Percentiles rank a stretch among this genome's conserved stretches.
These are phyloP conservation scores for Silybum marianum DNA, from an alignment of 129 eudicot genomes.

Conservation along the genomic window DNA sequence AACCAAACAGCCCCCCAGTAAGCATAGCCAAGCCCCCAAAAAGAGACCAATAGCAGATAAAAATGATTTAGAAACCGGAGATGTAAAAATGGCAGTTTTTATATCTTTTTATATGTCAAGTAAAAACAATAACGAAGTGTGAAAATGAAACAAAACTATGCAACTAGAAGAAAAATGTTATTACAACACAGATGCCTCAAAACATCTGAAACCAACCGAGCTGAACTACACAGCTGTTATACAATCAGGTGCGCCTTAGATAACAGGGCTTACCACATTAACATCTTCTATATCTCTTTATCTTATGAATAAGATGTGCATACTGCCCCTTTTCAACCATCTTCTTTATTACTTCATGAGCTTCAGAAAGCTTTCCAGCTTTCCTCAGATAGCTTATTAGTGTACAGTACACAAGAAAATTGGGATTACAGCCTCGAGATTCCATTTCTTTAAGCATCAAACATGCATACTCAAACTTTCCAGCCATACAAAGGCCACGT, in stretches of 20 bases:
- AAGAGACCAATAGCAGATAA: background rate
- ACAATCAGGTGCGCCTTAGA: conserved; percentile 13
- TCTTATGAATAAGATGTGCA: conserved; percentile 53
- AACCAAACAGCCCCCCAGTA: background rate
- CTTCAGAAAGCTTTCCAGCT: conserved; percentile 73
- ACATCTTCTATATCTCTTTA: conserved; percentile 58
- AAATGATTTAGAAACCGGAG: background rate
- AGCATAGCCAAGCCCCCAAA: background rate
- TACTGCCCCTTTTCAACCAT: conserved; percentile 80
- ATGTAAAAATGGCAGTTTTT: conserved; percentile 19
- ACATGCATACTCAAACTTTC: conserved; percentile 70
- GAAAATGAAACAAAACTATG: conserved; percentile 20
- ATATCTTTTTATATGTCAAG: conserved; percentile 26
- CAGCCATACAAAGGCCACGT: conserved; percentile 81
- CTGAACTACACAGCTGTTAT: conserved; percentile 7
- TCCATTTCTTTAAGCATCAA: conserved; percentile 94
- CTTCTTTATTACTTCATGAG: conserved; percentile 59
- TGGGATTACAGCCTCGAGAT: conserved; percentile 80
- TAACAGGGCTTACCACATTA: conserved; percentile 31
- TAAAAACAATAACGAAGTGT: conserved; percentile 17
- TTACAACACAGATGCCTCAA: conserved; percentile 27
- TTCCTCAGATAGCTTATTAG: conserved; percentile 60
- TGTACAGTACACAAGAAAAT: conserved; percentile 90
- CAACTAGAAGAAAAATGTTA: conserved; percentile 4
- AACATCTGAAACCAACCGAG: conserved; percentile 19